Evolutionary conservation across 768 basidiomycete genomes (phyloP), one percentile per base, ranked within the genome.

Genomic region (Leccinellum rugosiceps): DNA sequence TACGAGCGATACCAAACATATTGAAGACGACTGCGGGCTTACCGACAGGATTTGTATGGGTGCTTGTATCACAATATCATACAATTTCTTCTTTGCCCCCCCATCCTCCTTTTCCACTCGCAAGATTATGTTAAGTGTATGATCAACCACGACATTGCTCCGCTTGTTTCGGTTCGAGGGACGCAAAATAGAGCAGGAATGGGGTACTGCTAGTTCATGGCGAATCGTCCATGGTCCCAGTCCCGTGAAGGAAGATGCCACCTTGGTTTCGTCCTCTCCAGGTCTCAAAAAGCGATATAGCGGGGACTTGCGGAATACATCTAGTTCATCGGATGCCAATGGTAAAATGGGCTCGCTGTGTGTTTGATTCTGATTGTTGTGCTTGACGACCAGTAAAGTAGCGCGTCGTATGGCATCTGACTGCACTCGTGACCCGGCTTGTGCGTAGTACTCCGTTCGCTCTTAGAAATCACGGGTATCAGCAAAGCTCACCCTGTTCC

Each of bases 41-140:
- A 92, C 91, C 17, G 94, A 94, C 52, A 97, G 83, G 48, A 98
- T 85, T 54, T 90, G 87, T 34, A 97, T 80, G 0, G 94, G 93
- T 0, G 85, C 86, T 68, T 93, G 88, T 57, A 95, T 83, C 28
- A 90, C 84, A 62, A 95, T 90, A 69, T 94, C 94, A 70, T 88
- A 93, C 65, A 91, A 71, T 74, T 92, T 96, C 62, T 84, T 80
- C 72, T 82, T 88, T 32, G 89, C 87, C 15, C 78, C 75, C 21
- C 68, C 63, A 64, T 91, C 86, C 60, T 92, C 92, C 21, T 88
- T 80, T 72, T 94, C 88, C n/a, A 96, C 87, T 34, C 94, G 79
- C 54, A 98, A 82, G 30, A 90, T 79, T 50, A 92, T 80, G 76
- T 93, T 94, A 53, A 99, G 76, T 50, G 77, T 72, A 69, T 99